Percentiles rank a stretch among this genome's conserved stretches.
Conservation (phyloP, 495 filamentous ascomycete genomes). For the Aspergillus sclerotiicarbonarius region DNA sequence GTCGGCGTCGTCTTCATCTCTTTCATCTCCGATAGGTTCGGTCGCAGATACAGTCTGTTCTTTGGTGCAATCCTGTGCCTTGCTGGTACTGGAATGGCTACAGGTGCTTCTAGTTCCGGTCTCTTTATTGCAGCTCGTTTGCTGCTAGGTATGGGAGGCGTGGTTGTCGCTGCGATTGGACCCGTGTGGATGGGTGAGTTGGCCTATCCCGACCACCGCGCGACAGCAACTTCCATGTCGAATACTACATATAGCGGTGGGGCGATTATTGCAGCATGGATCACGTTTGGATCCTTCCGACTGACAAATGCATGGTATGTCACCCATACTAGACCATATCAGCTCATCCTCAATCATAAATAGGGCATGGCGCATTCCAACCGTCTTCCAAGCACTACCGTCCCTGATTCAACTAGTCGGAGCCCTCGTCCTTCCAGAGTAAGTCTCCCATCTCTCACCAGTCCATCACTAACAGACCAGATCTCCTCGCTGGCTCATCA, state of each 20-base stretch:
- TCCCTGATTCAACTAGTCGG: constrained; percentile 39
- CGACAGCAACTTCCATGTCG: constrained; percentile 40
- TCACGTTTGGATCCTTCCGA: constrained; percentile 22
- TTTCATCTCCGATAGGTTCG: not conserved
- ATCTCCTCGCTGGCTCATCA: constrained; percentile 36
- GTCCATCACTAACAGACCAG: not conserved
- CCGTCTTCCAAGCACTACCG: constrained; percentile 61
- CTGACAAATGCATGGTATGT: constrained; percentile 13
- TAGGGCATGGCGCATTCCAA: constrained; percentile 48
- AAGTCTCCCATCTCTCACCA: not conserved
- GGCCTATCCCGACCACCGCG: constrained; percentile 29
- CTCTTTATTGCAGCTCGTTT: constrained; percentile 28
- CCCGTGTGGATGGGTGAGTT: constrained; percentile 34
- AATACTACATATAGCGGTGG: constrained; percentile 63
- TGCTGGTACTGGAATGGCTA: constrained; percentile 20
- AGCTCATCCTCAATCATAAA: constrained; percentile 7
- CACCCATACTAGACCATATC: not conserved
- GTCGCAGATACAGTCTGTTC: constrained; percentile 10
- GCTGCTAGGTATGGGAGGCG: constrained; percentile 27
- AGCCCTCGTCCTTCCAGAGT: constrained; percentile 38
- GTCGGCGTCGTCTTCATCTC: constrained; percentile 19
- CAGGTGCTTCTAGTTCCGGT: constrained; percentile 16
- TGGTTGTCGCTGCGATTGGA: constrained; percentile 14
- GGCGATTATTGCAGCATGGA: constrained; percentile 44
- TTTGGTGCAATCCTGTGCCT: constrained; percentile 20